Conservation (phyloP, 2,329 filamentous ascomycete genomes). For the Ampelomyces quisqualis region DNA sequence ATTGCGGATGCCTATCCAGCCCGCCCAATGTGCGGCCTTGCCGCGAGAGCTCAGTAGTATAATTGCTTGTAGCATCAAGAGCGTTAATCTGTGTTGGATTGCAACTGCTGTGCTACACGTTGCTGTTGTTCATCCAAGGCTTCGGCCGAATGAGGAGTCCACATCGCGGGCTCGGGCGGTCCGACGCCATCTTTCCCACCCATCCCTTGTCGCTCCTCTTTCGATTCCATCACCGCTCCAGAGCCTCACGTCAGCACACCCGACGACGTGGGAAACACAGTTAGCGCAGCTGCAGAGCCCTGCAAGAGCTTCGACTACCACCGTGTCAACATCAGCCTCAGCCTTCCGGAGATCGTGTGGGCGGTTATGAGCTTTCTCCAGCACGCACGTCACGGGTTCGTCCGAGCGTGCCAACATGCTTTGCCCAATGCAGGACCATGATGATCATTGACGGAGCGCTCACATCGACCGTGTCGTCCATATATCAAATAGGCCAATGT, state of each 20-base stretch:
- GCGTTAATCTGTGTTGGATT: no score
- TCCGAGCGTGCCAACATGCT: constrained; percentile 5
- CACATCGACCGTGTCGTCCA: no score
- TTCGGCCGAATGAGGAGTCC: neutral
- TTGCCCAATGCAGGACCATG: neutral
- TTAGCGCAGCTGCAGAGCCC: neutral
- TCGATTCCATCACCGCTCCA: neutral
- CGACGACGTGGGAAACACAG: neutral
- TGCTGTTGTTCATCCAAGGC: no score
- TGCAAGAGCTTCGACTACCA: constrained; percentile 1
- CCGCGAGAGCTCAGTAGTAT: no score
- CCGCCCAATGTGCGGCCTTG: no score
- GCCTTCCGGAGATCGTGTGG: constrained; percentile 6
- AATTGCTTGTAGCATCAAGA: no score
- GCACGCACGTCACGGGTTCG: constrained; percentile 1
- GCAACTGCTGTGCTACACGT: no score
- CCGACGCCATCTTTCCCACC: neutral
- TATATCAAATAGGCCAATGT: no score
- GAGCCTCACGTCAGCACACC: constrained; percentile 9
- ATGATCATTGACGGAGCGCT: neutral
- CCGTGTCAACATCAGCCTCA: constrained; percentile 21
- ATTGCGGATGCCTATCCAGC: no score
- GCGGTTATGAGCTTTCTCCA: neutral
- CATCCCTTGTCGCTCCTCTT: neutral
- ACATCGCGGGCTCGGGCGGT: neutral